Evolutionary conservation across 495 filamentous ascomycete species (phyloP).

Genomic region (Collariella sp.): DNA sequence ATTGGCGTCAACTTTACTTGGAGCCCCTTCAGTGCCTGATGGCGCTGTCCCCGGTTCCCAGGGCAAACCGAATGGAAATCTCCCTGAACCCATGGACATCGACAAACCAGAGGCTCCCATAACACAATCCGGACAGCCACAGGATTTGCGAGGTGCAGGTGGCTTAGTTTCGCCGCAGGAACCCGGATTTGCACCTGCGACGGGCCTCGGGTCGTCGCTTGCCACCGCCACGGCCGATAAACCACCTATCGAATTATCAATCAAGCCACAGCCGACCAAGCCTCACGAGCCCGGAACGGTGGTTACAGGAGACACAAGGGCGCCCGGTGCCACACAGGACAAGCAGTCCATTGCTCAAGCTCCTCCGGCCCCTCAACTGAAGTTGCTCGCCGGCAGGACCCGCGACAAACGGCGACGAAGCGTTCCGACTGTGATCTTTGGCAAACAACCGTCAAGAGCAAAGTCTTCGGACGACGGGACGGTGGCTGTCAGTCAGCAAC

Average conservation of each 20-base stretch:
- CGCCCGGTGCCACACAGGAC: not conserved
- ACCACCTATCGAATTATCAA: not conserved
- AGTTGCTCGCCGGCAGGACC: constrained; percentile 47
- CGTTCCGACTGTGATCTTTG: constrained; percentile 73
- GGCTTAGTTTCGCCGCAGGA: not conserved
- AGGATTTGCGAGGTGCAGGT: not conserved
- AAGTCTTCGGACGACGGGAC: constrained; percentile 23
- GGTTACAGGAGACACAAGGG: not conserved
- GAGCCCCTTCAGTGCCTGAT: not conserved
- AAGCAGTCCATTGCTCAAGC: constrained; percentile 15
- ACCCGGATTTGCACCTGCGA: not conserved
- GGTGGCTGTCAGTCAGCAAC: constrained; percentile 26
- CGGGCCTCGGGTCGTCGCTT: not conserved
- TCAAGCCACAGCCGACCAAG: not conserved
- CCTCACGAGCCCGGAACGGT: not conserved
- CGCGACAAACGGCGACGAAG: constrained; percentile 57
- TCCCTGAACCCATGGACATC: constrained; percentile 11
- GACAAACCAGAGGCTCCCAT: not conserved
- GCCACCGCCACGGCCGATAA: not conserved
- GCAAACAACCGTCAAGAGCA: constrained; percentile 41
- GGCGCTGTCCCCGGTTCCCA: not conserved
- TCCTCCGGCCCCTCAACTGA: constrained; percentile 35
- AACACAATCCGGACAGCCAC: not conserved
- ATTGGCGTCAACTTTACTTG: not conserved
- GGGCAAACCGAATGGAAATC: not conserved